A percentile compares a stretch with the other conserved stretches of the same genome.
Evolutionary conservation across 2,329 filamentous ascomycete genomes (phyloP).

Genomic region (Xylariaceae sp.): DNA sequence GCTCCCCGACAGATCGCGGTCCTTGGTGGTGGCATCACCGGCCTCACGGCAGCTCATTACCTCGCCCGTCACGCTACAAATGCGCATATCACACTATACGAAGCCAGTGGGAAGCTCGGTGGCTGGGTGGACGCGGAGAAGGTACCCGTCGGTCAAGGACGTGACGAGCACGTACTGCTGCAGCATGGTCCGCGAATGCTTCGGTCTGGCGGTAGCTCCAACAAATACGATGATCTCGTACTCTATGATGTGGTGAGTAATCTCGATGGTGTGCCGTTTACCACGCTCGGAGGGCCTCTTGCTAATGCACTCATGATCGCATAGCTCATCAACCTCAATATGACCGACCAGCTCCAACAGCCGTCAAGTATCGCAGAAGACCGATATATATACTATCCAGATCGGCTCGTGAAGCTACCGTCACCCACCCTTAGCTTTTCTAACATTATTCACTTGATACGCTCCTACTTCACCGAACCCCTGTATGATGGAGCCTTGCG

Average conservation of each 20-base stretch:
- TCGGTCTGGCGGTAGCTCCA: slow-evolving; percentile 41
- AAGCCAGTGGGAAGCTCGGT: slow-evolving; percentile 64
- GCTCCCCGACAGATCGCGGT: slow-evolving; percentile 51
- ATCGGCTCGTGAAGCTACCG: slow-evolving; percentile 62
- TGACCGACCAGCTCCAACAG: slow-evolving; percentile 49
- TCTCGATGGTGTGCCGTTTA: no score
- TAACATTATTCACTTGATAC: slow-evolving; percentile 7
- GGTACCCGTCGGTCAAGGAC: slow-evolving; percentile 53
- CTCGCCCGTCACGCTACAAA: slow-evolving; percentile 62
- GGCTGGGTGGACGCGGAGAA: slow-evolving; percentile 77
- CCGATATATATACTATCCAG: slow-evolving; percentile 85
- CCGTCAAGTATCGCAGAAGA: slow-evolving; percentile 43
- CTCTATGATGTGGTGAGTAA: slow-evolving; percentile 66
- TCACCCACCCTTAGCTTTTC: background rate
- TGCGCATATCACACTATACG: slow-evolving; percentile 75
- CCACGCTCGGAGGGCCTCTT: no score
- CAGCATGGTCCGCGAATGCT: slow-evolving; percentile 82
- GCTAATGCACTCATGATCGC: no score
- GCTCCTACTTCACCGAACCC: slow-evolving; percentile 19
- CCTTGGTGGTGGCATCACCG: slow-evolving; percentile 78
- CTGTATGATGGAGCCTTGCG: slow-evolving; percentile 19
- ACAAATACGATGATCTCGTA: slow-evolving; percentile 55
- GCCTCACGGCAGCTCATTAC: slow-evolving; percentile 74
- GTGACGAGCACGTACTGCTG: slow-evolving; percentile 58
- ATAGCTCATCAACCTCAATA: no score